Base-by-base conservation (phyloP, 2,329 filamentous ascomycete species). In the Calonectria leucothoes region DNA sequence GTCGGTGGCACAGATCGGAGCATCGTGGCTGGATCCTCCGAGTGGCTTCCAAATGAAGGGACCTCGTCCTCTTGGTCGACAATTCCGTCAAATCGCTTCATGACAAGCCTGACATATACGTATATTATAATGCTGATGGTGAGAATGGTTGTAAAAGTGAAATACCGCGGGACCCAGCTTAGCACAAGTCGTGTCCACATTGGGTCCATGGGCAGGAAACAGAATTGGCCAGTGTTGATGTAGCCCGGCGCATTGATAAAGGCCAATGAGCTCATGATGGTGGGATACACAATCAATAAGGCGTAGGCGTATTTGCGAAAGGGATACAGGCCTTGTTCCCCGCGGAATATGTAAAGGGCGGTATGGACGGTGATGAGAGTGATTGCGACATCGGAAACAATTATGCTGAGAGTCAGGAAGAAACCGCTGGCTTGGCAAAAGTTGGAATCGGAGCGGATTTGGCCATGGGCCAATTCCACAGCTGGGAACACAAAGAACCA, bases 331-430 rank as follows among this genome's bases (percentile, higher is more conserved):
- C 94, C 94, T 57, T 91, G 90, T 2, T 90, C 88, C 17, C 85
- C 84, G 27, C 89, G 88, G 76, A 95, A 92, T 66, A 96, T 93
- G 82, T 93, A 94, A 14, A 95, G 84, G 3, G 90, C 91, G 64
- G 93, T 93, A 81, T 96, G 94, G 11, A 95, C 81, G 23, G 94
- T 92, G 78, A 96, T 94, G 71, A 94, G 88, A 17, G 95, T 87
- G 20, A 95, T 91, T 12, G 93, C 90, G 69, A 93, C 88, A 79
- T 96, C 94, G 85, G 91, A 91, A 35, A 91, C 90, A 81, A 94
- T 92, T 71, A 93, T 91, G n/a, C 91, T 91, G 64, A 92, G 83
- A 6, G 91, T 86, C 37, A 94, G 86, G 73, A 94, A 88, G 83
- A 94, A 95, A 0, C 93, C 94, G 76, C 89, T 91, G 52, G 89